phyloP scores from a whole-genome alignment of 2,329 filamentous ascomycete species.

The Daldinia eschscholtzii region DNA sequence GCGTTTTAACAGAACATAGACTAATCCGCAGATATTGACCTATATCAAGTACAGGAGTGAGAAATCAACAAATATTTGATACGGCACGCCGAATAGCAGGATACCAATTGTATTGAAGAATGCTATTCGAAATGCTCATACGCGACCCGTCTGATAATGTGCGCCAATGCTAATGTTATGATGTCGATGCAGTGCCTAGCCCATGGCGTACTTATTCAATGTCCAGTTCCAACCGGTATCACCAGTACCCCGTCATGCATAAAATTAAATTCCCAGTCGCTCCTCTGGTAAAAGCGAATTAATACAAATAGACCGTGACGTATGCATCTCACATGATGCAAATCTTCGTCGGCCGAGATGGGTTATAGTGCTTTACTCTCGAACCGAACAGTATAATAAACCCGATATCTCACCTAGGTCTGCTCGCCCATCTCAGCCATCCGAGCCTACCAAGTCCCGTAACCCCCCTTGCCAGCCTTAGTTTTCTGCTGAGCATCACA shows the following conservation, averaged over 20 bases:
- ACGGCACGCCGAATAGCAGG: not conserved
- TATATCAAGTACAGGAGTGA: not conserved
- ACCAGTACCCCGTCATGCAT: slow-evolving; percentile 5
- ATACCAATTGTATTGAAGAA: not conserved
- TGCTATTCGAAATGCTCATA: slow-evolving; percentile 1
- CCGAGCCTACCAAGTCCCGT: not conserved
- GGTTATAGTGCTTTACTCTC: not conserved
- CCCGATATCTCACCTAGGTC: not conserved
- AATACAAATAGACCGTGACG: not conserved
- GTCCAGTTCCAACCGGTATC: not conserved
- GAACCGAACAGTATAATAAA: not conserved
- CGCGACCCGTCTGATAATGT: not conserved
- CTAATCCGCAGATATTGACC: not conserved
- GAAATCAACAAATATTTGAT: not conserved
- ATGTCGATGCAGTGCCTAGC: not conserved
- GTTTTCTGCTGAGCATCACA: not conserved
- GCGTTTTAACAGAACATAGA: not conserved
- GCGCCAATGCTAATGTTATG: slow-evolving; percentile 2
- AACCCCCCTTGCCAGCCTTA: not conserved
- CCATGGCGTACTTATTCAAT: slow-evolving; percentile 1
- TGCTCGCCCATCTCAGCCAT: not conserved
- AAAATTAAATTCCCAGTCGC: not conserved
- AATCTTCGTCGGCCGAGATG: not conserved
- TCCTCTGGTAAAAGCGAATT: not conserved
- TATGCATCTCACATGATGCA: not conserved